Evolutionary conservation across 345 rosid genomes (phyloP).

Genomic region (Tarenaya hassleriana): DNA sequence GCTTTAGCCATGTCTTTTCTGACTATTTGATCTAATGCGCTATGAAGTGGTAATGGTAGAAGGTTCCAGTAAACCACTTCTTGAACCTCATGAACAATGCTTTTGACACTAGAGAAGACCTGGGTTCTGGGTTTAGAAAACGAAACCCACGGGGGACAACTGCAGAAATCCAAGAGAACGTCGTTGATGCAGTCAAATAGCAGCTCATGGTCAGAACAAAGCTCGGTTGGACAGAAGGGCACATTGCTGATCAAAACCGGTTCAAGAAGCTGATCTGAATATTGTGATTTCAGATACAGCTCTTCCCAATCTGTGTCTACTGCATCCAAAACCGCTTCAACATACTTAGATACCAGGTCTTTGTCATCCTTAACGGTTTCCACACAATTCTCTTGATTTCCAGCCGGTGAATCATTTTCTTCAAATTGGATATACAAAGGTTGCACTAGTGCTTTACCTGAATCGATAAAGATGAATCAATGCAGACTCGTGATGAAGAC

Average conservation of each 20-base stretch:
- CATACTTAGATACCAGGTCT: slow-evolving; percentile 43
- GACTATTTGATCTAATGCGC: slow-evolving; percentile 67
- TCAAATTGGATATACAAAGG: slow-evolving; percentile 68
- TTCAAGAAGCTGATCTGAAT: slow-evolving; percentile 66
- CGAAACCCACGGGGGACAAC: slow-evolving; percentile 48
- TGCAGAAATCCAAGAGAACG: slow-evolving; percentile 62
- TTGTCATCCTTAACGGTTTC: slow-evolving; percentile 39
- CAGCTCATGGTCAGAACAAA: slow-evolving; percentile 53
- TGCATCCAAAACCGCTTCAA: slow-evolving; percentile 48
- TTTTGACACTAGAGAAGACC: slow-evolving; percentile 45
- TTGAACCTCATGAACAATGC: slow-evolving; percentile 50
- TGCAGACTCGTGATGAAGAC: slow-evolving; percentile 17
- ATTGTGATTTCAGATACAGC: slow-evolving; percentile 53
- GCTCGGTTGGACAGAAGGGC: slow-evolving; percentile 50
- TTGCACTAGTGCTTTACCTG: slow-evolving; percentile 49
- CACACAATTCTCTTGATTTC: slow-evolving; percentile 22
- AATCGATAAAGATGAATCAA: slow-evolving; percentile 26
- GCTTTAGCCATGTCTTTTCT: slow-evolving; percentile 64
- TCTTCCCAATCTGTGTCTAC: slow-evolving; percentile 59
- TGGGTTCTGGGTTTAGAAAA: slow-evolving; percentile 43
- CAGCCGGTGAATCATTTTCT: slow-evolving; percentile 30
- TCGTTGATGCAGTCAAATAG: slow-evolving; percentile 78
- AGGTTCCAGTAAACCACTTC: slow-evolving; percentile 66
- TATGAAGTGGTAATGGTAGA: slow-evolving; percentile 58
- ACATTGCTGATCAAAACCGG: slow-evolving; percentile 46